A percentile compares a stretch with the other conserved stretches of the same genome.
phyloP scores from a whole-genome alignment of 768 basidiomycete genomes.

The Trametes cubensis region DNA sequence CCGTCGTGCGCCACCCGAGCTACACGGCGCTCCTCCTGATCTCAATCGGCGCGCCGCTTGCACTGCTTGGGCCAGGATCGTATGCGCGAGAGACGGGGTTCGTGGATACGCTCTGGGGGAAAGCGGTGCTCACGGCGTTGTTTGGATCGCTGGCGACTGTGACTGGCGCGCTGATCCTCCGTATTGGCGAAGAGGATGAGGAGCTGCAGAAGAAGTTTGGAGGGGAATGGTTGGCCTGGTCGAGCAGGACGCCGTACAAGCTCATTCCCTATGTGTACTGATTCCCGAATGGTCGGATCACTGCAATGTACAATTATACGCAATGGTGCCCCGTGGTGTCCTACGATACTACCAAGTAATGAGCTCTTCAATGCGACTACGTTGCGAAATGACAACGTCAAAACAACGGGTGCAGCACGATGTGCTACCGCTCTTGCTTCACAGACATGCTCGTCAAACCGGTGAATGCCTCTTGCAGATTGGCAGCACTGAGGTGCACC shows the following conservation, averaged over 20 bases:
- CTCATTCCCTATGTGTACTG: slow-evolving; percentile 7
- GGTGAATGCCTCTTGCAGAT: background rate
- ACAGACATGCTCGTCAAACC: background rate
- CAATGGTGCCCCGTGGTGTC: too few species aligned
- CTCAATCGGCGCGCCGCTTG: slow-evolving; percentile 6
- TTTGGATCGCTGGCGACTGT: background rate
- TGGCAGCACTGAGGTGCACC: slow-evolving; percentile 6
- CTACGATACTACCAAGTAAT: too few species aligned
- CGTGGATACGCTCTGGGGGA: slow-evolving; percentile 9
- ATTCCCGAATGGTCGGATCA: too few species aligned
- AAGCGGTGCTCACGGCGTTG: background rate
- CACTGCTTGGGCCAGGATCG: background rate
- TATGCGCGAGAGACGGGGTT: slow-evolving; percentile 13
- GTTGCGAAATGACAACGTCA: too few species aligned
- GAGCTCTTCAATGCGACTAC: too few species aligned
- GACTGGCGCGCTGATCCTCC: background rate
- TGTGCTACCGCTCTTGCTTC: background rate
- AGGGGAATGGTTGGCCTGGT: slow-evolving; percentile 24
- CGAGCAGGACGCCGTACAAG: slow-evolving; percentile 17
- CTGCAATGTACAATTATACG: too few species aligned
- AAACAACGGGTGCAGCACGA: too few species aligned
- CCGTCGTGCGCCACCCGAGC: slow-evolving; percentile 26
- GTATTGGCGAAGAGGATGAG: slow-evolving; percentile 23
- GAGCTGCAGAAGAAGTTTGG: slow-evolving; percentile 26
- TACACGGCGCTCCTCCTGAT: slow-evolving; percentile 19